Evolutionary conservation across 108 stramenopile genomes (phyloP).

Genomic region (Cyclostephanos tholiformis): DNA sequence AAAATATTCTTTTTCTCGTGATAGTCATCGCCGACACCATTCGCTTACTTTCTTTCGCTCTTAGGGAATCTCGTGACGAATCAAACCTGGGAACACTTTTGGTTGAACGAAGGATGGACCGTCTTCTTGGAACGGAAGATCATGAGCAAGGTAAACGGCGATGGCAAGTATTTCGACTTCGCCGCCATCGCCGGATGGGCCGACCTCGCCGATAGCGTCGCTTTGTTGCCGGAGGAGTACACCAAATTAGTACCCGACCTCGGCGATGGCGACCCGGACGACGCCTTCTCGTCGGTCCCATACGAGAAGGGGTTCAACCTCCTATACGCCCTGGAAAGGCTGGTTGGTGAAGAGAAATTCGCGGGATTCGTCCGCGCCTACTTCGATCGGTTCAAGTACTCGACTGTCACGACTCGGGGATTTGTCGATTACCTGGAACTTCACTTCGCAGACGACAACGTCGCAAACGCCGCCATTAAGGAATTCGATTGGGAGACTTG

Average conservation of each 20-base stretch:
- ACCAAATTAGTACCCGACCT: slow-evolving; percentile 78
- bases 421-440: slow-evolving; percentile 79
- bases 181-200: slow-evolving; percentile 85
- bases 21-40: slow-evolving; percentile 22
- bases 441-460: slow-evolving; percentile 50
- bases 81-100: slow-evolving; percentile 91
- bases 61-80: slow-evolving; percentile 97
- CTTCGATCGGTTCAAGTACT: slow-evolving; percentile 72
- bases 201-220: slow-evolving; percentile 63
- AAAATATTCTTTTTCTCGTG: too few relatives aligned
- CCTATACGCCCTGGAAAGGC: slow-evolving; percentile 78
- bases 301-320: slow-evolving; percentile 93
- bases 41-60: slow-evolving; percentile 86
- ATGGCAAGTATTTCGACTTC: slow-evolving; percentile 79
- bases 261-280: slow-evolving; percentile 95
- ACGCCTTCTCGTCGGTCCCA: slow-evolving; percentile 87
- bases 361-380: slow-evolving; percentile 89
- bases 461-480: slow-evolving; percentile 24
- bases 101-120: slow-evolving; percentile 99
- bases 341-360: slow-evolving; percentile 84
- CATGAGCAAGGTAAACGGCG: slow-evolving; percentile 73
- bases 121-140: slow-evolving; percentile 97
- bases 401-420: slow-evolving; percentile 73
- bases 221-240: slow-evolving; percentile 63
- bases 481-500: slow-evolving; percentile 87